These are phyloP conservation scores for Echinochloa phyllopogon DNA, from an alignment of 176 grass and related monocot genomes.

Conservation along the genomic window DNA sequence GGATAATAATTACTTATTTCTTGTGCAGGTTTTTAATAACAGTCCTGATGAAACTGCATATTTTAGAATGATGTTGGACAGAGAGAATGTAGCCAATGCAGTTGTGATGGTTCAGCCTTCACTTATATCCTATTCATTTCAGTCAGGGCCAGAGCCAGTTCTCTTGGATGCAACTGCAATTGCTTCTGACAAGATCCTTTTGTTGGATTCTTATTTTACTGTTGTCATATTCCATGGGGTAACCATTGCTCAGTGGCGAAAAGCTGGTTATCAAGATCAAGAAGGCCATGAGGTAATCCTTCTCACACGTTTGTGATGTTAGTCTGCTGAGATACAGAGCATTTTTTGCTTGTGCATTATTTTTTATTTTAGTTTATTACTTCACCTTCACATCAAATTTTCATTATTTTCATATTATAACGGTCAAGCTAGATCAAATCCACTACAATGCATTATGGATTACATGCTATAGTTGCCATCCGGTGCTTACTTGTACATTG, in stretches of 20 bases:
- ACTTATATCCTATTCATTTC: conserved; percentile 82
- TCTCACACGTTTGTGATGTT: not conserved
- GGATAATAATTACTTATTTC: conserved; percentile 31
- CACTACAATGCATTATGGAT: conserved; percentile 7
- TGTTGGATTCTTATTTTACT: conserved; percentile 88
- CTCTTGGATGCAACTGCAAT: conserved; percentile 84
- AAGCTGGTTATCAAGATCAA: conserved; percentile 88
- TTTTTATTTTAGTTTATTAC: not conserved
- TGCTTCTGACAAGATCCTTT: conserved; percentile 73
- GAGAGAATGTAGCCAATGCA: conserved; percentile 71
- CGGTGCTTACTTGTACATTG: conserved; percentile 27
- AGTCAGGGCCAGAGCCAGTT: conserved; percentile 64
- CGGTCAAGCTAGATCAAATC: conserved; percentile 15
- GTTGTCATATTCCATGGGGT: conserved; percentile 77
- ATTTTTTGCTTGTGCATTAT: not conserved
- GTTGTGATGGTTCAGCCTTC: conserved; percentile 93
- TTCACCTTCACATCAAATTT: not conserved
- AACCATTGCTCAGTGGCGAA: conserved; percentile 86
- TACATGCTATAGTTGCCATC: conserved; percentile 12
- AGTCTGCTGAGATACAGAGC: conserved; percentile 21
- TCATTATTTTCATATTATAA: conserved; percentile 5
- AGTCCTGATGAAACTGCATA: conserved; percentile 89
- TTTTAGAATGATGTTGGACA: conserved; percentile 82
- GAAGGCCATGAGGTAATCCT: conserved; percentile 70
- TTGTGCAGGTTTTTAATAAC: conserved; percentile 81